A percentile compares a stretch with the other conserved stretches of the same genome.
Evolutionary conservation across 768 basidiomycete genomes (phyloP).

Genomic region (Boletus rex-veris): DNA sequence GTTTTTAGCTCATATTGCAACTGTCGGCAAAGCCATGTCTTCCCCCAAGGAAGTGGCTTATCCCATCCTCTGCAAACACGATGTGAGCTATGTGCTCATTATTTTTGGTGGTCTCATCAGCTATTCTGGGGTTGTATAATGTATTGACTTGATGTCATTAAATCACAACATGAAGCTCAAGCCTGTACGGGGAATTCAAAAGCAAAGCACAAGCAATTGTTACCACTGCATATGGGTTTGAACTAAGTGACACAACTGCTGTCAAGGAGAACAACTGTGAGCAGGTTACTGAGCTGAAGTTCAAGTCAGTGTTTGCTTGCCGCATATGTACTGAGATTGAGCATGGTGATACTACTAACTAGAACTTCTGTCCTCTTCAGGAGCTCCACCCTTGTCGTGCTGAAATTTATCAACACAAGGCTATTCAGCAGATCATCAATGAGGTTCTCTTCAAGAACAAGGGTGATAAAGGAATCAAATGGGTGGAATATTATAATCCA

Average conservation of each 20-base stretch:
- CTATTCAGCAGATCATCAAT: neutral
- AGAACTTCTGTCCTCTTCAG: neutral
- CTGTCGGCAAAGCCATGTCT: conserved; percentile 98
- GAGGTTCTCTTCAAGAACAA: neutral
- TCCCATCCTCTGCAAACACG: conserved; percentile 94
- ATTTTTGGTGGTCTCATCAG: conserved; percentile 97
- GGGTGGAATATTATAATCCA: neutral
- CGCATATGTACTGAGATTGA: no score
- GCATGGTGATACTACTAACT: no score
- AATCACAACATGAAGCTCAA: no score
- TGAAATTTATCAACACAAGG: neutral
- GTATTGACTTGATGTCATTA: no score
- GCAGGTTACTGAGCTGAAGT: no score
- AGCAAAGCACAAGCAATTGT: no score
- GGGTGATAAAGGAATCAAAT: neutral
- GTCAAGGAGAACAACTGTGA: no score
- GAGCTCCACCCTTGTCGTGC: neutral
- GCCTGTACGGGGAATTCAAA: no score
- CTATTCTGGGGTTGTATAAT: conserved; percentile 63
- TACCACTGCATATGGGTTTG: no score
- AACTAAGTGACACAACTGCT: no score
- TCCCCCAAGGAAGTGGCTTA: conserved; percentile 92
- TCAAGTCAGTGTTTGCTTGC: no score
- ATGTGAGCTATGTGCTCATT: conserved; percentile 95
- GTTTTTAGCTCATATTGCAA: conserved; percentile 85